phyloP scores from a whole-genome alignment of 2,329 filamentous ascomycete genomes.

The Ampelomyces quisqualis region DNA sequence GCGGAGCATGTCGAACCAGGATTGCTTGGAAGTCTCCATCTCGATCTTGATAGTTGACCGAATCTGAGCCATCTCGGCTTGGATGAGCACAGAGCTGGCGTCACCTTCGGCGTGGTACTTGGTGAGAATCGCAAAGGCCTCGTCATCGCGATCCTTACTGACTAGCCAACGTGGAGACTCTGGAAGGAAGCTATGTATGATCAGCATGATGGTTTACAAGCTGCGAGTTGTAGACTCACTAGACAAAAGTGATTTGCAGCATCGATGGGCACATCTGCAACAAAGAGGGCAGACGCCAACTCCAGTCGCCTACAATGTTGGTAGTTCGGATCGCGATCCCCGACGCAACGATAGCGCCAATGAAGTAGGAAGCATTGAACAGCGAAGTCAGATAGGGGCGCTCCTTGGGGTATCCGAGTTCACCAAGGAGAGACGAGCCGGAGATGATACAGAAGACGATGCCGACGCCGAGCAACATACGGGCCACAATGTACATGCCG shows the following conservation, averaged over 20 bases:
- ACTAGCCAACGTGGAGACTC: constrained; percentile 54
- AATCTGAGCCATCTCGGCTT: constrained; percentile 63
- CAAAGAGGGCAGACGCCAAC: constrained; percentile 55
- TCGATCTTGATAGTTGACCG: constrained; percentile 58
- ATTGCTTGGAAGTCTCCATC: constrained; percentile 54
- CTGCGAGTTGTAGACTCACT: constrained; percentile 15
- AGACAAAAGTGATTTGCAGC: constrained; percentile 44
- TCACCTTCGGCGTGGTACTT: constrained; percentile 51
- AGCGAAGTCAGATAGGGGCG: constrained; percentile 60
- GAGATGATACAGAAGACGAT: constrained; percentile 62
- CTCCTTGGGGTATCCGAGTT: constrained; percentile 62
- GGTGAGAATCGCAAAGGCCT: constrained; percentile 38
- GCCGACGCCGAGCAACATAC: constrained; percentile 62
- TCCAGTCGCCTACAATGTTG: constrained; percentile 45
- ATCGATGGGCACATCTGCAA: constrained; percentile 54
- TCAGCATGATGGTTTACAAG: not conserved
- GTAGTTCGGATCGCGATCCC: constrained; percentile 54
- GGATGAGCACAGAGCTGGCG: constrained; percentile 42
- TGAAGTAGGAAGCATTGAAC: constrained; percentile 62
- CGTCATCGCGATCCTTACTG: constrained; percentile 53
- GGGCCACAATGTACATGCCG: constrained; percentile 61
- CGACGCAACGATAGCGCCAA: constrained; percentile 53
- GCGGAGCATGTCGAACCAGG: constrained; percentile 56
- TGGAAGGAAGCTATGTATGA: constrained; percentile 33
- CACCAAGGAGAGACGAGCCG: constrained; percentile 60